Base-by-base conservation (phyloP, 768 basidiomycete genomes). In the Sporobolomyces roseus region DNA sequence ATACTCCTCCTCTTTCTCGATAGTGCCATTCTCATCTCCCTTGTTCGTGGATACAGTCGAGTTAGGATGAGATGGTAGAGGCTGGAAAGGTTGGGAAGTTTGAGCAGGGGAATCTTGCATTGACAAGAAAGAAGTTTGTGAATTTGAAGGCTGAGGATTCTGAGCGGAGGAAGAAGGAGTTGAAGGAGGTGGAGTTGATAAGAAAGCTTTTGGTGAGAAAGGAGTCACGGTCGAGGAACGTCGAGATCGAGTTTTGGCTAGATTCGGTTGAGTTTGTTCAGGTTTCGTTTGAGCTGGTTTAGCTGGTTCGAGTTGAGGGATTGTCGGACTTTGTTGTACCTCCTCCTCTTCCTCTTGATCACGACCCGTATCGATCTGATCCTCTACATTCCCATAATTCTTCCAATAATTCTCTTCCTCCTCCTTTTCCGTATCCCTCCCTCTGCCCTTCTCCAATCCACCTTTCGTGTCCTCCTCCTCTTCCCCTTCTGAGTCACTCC, bases 401-500 rank as follows among this genome's bases (percentile, higher is more conserved):
- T 25, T 36, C 68, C 68, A 69, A 30, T 69, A 53, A 16, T 54
- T 58, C 12, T 69, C 68, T 4, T 64, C 55, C 14, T 58, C 35
- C 1, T 16, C 45, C 56, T 36, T 41, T 17, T 36, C 49, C 14
- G n/a, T 21, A 21, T 30, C 32, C 0, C 4, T 35, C 21, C 16
- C 38, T 21, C 46, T 29, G 5, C 35, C 27, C 17, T 58, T 58
- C 9, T 43, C 56, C 29, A 58, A 58, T 29, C 56, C 56, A 33
- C 56, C 45, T 27, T 58, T 41, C 17, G 8, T n/a, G 8, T 43
- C 56, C 25, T 19, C 56, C 16, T 21, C 23, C 27, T 41, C 35
- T 17, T 30, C 54, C 3, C 27, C 35, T n/a, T 58, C 56, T 6
- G n/a, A 27, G 30, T 58, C 56, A 7, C 41, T 43, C 56, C 68